These are phyloP conservation scores for Sanchytrium tribonematis DNA, from an alignment of 371 early-diverging fungal genomes.

Conservation along the genomic window DNA sequence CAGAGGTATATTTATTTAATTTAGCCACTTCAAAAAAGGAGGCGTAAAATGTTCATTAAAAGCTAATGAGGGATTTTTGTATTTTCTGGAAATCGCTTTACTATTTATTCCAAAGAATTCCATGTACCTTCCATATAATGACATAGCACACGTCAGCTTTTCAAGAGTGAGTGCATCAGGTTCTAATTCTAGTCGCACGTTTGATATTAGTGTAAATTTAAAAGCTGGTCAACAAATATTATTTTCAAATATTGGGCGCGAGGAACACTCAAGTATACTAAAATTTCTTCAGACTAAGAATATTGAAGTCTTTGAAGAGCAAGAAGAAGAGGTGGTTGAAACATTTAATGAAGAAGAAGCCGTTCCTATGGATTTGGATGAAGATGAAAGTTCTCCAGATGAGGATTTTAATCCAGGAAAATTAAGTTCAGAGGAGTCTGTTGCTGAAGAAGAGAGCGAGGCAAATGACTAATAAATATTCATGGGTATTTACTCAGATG, in stretches of 20 bases:
- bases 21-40: conserved; percentile 35
- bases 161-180: conserved; percentile 44
- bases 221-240: conserved; percentile 19
- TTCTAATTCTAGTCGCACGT: conserved; percentile 35
- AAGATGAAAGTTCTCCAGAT: neutral
- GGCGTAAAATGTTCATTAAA: conserved; percentile 88
- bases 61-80: conserved; percentile 89
- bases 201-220: conserved; percentile 73
- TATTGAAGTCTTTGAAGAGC: neutral
- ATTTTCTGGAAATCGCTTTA: conserved; percentile 70
- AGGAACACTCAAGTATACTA: neutral
- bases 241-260: neutral
- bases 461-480: neutral
- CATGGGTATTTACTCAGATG: neutral
- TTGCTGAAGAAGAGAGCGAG: neutral
- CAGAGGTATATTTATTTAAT: neutral
- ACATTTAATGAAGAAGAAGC: neutral
- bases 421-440: neutral
- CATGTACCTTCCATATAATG: conserved; percentile 50
- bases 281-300: neutral
- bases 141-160: conserved; percentile 71
- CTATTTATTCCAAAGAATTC: conserved; percentile 87
- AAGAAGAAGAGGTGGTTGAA: neutral
- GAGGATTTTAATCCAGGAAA: neutral
- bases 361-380: neutral